These are phyloP conservation scores for Wickerhamiella kurtzmanii DNA, from an alignment of 805 yeast species.

Conservation along the genomic window DNA sequence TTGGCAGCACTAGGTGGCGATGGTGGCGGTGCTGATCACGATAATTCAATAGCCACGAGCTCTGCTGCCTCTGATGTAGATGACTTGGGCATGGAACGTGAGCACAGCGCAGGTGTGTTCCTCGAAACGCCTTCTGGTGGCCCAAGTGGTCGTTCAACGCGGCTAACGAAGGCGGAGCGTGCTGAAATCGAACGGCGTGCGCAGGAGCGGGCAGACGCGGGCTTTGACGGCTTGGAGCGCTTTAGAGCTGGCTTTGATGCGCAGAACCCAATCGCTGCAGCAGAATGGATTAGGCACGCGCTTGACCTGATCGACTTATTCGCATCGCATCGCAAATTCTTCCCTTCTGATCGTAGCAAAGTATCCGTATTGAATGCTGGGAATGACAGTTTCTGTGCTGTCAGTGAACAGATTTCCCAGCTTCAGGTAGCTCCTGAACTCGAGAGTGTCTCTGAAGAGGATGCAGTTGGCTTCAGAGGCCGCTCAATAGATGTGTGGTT, in stretches of 20 bases:
- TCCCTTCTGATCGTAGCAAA: slow-evolving; percentile 60
- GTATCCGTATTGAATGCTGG: slow-evolving; percentile 13
- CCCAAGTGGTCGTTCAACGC: slow-evolving; percentile 5
- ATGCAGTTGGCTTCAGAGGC: slow-evolving; percentile 47
- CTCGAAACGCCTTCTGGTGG: slow-evolving; percentile 3
- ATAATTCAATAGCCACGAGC: not conserved
- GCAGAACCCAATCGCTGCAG: slow-evolving; percentile 47
- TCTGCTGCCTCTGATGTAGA: slow-evolving; percentile 2
- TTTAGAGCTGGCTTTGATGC: slow-evolving; percentile 36
- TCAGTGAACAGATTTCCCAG: slow-evolving; percentile 29
- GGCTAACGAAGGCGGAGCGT: slow-evolving; percentile 15
- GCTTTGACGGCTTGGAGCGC: slow-evolving; percentile 35
- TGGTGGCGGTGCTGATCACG: not conserved
- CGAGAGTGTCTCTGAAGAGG: slow-evolving; percentile 20
- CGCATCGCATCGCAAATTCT: slow-evolving; percentile 61
- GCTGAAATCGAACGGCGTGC: slow-evolving; percentile 41
- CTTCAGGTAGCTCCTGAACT: slow-evolving; percentile 22
- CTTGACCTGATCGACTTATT: slow-evolving; percentile 75
- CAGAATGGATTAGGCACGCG: slow-evolving; percentile 74
- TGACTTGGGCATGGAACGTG: slow-evolving; percentile 1
- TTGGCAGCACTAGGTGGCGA: slow-evolving; percentile 1
- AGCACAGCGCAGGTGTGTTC: slow-evolving; percentile 4
- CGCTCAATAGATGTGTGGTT: slow-evolving; percentile 73
- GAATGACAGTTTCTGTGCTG: no score
- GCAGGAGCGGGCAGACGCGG: slow-evolving; percentile 29